These are phyloP conservation scores for Colletotrichum higginsianum DNA, from an alignment of 2,329 filamentous ascomycete genomes.

Conservation along the genomic window DNA sequence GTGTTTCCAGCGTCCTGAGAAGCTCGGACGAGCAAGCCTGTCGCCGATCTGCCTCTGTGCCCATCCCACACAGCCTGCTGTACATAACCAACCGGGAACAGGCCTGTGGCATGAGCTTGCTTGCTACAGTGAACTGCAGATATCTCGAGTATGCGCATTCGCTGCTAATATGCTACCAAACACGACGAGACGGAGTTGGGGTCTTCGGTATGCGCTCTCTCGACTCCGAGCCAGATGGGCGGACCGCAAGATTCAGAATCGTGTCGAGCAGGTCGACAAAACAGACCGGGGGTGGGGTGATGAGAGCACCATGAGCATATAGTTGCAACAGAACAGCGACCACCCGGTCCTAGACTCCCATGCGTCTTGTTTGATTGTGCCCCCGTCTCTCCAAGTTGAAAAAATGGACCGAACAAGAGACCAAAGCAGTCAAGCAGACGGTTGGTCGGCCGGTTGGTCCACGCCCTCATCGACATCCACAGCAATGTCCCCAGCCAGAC, in stretches of 20 bases:
- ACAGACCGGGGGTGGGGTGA: neutral
- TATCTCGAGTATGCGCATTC: neutral
- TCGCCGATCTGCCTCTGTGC: constrained; percentile 6
- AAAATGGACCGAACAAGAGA: constrained; percentile 14
- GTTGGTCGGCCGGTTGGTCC: constrained; percentile 22
- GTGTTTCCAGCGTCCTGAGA: constrained; percentile 5
- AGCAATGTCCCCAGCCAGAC: constrained; percentile 27
- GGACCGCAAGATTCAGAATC: neutral
- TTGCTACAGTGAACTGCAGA: neutral
- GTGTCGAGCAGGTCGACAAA: constrained; percentile 2
- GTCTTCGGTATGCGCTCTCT: constrained; percentile 1
- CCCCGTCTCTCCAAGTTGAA: constrained; percentile 1
- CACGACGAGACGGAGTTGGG: neutral
- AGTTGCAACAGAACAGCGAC: constrained; percentile 4
- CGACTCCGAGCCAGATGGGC: neutral
- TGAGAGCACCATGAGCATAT: neutral
- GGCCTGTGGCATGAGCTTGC: neutral
- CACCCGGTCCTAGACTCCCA: neutral
- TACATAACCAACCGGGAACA: neutral
- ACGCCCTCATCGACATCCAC: constrained; percentile 27
- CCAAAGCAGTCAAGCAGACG: constrained; percentile 22
- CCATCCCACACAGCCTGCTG: constrained; percentile 5
- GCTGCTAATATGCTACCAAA: neutral
- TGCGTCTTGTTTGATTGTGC: constrained; percentile 28
- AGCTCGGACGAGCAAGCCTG: constrained; percentile 15